Conservation (phyloP, 139 green algal species). For the Ettlia oleoabundans region DNA sequence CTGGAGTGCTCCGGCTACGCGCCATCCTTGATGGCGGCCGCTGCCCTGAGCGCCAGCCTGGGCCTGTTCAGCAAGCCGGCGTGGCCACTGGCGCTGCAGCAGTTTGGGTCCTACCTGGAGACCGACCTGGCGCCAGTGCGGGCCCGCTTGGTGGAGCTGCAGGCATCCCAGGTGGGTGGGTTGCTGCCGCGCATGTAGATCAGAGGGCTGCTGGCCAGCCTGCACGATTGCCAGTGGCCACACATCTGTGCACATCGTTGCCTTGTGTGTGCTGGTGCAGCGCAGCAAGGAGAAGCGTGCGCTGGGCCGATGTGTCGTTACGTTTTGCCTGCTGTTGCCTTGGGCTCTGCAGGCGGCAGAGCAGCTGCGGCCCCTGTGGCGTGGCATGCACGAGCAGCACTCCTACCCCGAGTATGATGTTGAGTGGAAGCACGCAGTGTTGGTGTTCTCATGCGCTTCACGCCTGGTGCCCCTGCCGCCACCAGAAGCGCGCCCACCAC, state of each 20-base stretch:
- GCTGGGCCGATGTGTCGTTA: too few relatives aligned
- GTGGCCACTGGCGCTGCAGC: constrained; percentile 56
- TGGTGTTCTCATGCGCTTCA: constrained; percentile 15
- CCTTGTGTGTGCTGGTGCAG: too few relatives aligned
- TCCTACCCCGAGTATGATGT: constrained; percentile 47
- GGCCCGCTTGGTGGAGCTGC: too few relatives aligned
- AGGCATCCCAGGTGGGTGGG: too few relatives aligned
- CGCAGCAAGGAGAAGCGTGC: too few relatives aligned
- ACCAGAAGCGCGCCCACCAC: background rate
- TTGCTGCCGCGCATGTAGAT: too few relatives aligned
- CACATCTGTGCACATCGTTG: too few relatives aligned
- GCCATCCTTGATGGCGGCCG: constrained; percentile 53
- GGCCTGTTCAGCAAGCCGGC: constrained; percentile 48
- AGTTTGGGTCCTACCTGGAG: constrained; percentile 56
- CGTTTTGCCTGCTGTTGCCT: too few relatives aligned
- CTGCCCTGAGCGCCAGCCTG: constrained; percentile 54
- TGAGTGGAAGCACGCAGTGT: constrained; percentile 43
- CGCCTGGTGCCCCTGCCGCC: constrained; percentile 19
- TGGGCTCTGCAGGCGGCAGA: background rate
- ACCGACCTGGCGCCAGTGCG: constrained; percentile 45
- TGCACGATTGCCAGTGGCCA: too few relatives aligned
- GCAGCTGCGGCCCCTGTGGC: constrained; percentile 53
- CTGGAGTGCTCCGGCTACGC: constrained; percentile 34
- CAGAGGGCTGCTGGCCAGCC: too few relatives aligned
- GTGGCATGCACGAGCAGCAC: constrained; percentile 46